Evolutionary conservation across 495 filamentous ascomycete genomes (phyloP).

Genomic region (Bacidia gigantensis): DNA sequence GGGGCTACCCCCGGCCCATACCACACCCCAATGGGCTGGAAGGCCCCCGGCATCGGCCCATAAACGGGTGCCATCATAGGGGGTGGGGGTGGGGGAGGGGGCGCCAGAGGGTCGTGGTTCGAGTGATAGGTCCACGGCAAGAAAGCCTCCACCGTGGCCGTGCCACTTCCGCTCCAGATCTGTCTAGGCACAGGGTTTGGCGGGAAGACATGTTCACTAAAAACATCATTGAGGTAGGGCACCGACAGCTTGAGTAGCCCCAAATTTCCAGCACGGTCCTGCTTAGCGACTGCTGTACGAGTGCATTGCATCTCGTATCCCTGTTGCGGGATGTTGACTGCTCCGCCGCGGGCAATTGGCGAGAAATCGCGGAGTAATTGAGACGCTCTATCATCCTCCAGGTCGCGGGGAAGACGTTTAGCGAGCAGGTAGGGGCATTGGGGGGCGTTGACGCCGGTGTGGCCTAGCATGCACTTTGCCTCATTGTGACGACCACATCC

Average conservation of each 20-base stretch:
- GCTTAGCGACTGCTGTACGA: neutral
- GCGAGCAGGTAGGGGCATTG: constrained; percentile 3
- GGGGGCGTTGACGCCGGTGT: neutral
- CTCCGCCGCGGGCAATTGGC: neutral
- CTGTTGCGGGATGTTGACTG: neutral
- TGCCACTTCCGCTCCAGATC: too few relatives aligned
- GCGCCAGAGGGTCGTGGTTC: too few relatives aligned
- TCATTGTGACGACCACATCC: neutral
- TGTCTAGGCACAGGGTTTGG: too few relatives aligned
- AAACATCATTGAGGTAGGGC: neutral
- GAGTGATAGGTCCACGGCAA: too few relatives aligned
- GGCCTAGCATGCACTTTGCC: neutral
- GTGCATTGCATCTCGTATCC: neutral
- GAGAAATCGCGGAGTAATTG: neutral
- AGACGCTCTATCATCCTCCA: neutral
- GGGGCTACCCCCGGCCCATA: too few relatives aligned
- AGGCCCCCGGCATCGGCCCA: too few relatives aligned
- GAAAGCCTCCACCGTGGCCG: too few relatives aligned
- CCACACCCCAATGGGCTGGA: too few relatives aligned
- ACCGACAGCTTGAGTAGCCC: neutral
- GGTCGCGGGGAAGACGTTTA: neutral
- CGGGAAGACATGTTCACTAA: too few relatives aligned
- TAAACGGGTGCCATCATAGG: too few relatives aligned
- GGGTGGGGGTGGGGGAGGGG: too few relatives aligned
- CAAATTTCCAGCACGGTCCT: neutral